Evolutionary conservation across 345 rosid species (phyloP), one percentile per base, ranked within the genome.

Genomic region (Gynandropsis gynandra): DNA sequence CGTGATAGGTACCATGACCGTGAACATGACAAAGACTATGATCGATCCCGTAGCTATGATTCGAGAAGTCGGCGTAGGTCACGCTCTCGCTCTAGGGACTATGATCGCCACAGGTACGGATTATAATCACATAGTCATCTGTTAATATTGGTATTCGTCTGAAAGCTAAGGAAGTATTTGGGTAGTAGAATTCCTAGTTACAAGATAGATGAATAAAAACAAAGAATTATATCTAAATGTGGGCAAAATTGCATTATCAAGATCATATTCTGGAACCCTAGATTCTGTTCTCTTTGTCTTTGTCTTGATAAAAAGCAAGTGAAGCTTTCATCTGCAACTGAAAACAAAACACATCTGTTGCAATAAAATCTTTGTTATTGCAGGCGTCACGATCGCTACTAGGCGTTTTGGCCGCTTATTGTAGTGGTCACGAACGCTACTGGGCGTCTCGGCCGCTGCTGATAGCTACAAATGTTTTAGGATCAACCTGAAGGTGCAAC

Each of bases 101-200:
- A 79, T 76, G 89, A 87, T 60, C 84, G 84, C 55, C 93, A 72
- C 80, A 84, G 96, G 96, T 87, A 69, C 35, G 33, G 13, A 33
- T 52, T 32, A 38, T 24, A 2, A 24, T 24, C 29, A 24, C 29
- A 24, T 5, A 2, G 29, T 2, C 29, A 24, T 24, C 29, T 24
- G 5, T 2, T 24, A 24, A 24, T 5, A n/a, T 24, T 24, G 4
- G 29, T 24, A 24, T 24, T 24, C 5, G 29, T 24, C 29, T 24
- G 5, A 24, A 24, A 24, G 29, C 29, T 24, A 24, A 24, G 29
- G 4, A 24, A 24, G 29, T 5, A n/a, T n/a, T n/a, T n/a, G n/a
- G n/a, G n/a, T n/a, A n/a, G n/a, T n/a, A n/a, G n/a, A n/a, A n/a
- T n/a, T n/a, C n/a, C n/a, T n/a, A n/a, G n/a, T n/a, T n/a, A n/a